Conservation (phyloP, 495 filamentous ascomycete genomes). For the Astrothelium macrocarpum region DNA sequence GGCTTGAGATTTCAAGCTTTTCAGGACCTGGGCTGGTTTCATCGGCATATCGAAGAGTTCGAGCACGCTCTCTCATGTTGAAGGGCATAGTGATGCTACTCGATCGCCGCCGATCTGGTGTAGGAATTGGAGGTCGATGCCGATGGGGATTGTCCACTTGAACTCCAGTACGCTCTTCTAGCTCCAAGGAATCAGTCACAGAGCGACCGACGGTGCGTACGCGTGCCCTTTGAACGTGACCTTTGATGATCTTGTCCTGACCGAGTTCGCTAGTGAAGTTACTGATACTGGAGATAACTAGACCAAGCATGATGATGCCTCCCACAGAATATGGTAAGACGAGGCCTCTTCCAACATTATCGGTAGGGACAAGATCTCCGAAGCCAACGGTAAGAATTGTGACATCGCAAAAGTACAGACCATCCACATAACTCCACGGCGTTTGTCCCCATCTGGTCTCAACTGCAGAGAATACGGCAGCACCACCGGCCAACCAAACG, state of each 20-base stretch:
- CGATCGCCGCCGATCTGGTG: constrained; percentile 1
- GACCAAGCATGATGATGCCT: constrained; percentile 38
- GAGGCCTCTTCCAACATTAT: constrained; percentile 34
- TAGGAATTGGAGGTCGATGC: constrained; percentile 12
- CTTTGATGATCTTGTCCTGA: constrained; percentile 56
- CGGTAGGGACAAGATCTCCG: constrained; percentile 45
- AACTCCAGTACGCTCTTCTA: constrained; percentile 16
- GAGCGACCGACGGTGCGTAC: constrained; percentile 47
- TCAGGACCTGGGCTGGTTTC: background rate
- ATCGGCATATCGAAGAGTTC: constrained; percentile 12
- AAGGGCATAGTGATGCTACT: background rate
- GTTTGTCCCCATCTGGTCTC: constrained; percentile 21
- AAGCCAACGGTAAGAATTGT: constrained; percentile 60
- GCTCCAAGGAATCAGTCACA: constrained; percentile 36
- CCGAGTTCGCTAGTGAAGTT: constrained; percentile 53
- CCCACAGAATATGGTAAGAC: constrained; percentile 38
- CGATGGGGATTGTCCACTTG: constrained; percentile 11
- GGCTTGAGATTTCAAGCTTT: background rate
- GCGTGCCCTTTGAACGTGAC: constrained; percentile 51
- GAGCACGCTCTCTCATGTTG: constrained; percentile 2
- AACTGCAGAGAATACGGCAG: constrained; percentile 44
- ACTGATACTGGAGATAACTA: constrained; percentile 34
- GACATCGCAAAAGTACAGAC: constrained; percentile 55
- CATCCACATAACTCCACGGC: constrained; percentile 42
- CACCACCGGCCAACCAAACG: constrained; percentile 52